Conservation (phyloP, 495 filamentous ascomycete species). For the Chaetomium tenue region DNA sequence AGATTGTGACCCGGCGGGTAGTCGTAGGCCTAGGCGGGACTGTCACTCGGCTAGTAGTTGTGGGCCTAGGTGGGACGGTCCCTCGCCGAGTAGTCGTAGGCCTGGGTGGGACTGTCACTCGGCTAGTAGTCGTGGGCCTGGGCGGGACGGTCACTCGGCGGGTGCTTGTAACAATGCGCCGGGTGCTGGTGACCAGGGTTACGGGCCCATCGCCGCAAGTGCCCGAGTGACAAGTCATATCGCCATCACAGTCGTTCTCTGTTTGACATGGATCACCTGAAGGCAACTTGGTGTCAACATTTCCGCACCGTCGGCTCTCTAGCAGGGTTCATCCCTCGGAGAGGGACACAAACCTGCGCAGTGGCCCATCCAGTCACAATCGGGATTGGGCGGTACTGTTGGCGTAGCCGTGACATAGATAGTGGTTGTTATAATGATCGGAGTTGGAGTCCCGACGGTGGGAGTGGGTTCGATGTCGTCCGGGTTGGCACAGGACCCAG, state of each 20-base stretch:
- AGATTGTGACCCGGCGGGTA: constrained; percentile 18
- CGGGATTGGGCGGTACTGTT: background rate
- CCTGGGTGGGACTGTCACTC: background rate
- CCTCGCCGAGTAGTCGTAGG: constrained; percentile 17
- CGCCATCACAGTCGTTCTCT: constrained; percentile 31
- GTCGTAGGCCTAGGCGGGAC: background rate
- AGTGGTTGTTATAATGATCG: constrained; percentile 11
- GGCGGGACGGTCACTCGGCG: background rate
- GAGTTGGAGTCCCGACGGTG: background rate
- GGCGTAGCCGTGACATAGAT: constrained; percentile 16
- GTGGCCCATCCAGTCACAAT: constrained; percentile 23
- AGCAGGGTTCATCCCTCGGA: background rate
- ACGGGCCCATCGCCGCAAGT: constrained; percentile 16
- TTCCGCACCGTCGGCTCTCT: background rate
- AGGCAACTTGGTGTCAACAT: background rate
- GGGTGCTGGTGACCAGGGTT: constrained; percentile 4
- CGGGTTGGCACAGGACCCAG: constrained; percentile 21
- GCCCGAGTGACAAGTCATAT: constrained; percentile 20
- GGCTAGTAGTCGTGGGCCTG: background rate
- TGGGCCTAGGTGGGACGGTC: constrained; percentile 8
- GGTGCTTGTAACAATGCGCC: constrained; percentile 1
- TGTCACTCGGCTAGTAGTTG: background rate
- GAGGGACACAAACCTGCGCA: constrained; percentile 20
- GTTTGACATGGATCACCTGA: constrained; percentile 24
- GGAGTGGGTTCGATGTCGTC: background rate